Conservation (phyloP, 2,329 filamentous ascomycete genomes). For the Xylogone sp. region DNA sequence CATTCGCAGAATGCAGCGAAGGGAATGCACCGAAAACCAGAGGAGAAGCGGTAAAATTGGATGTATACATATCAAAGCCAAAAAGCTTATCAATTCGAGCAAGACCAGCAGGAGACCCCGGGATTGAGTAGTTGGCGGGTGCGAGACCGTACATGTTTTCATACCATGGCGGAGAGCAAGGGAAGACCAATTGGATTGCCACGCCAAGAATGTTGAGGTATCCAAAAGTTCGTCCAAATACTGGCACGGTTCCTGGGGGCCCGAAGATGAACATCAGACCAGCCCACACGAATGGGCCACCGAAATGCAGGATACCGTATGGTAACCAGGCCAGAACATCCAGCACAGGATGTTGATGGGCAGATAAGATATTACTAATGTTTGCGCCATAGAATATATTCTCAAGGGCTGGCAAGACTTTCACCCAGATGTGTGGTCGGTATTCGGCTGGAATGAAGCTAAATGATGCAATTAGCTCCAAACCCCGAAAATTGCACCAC, state of each 20-base stretch:
- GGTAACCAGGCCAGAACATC: slow-evolving; percentile 91
- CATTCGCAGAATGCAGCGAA: slow-evolving; percentile 84
- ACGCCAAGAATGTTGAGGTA: slow-evolving; percentile 91
- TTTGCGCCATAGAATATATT: slow-evolving; percentile 97
- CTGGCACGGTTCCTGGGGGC: slow-evolving; percentile 77
- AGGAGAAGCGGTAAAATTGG: slow-evolving; percentile 83
- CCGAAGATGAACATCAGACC: slow-evolving; percentile 82
- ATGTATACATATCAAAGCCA: slow-evolving; percentile 88
- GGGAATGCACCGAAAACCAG: slow-evolving; percentile 95
- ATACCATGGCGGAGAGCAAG: slow-evolving; percentile 95
- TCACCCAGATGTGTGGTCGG: slow-evolving; percentile 91
- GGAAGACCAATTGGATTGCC: slow-evolving; percentile 83
- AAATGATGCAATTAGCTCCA: slow-evolving; percentile 5
- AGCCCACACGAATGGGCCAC: slow-evolving; percentile 75
- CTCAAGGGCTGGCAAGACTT: slow-evolving; percentile 88
- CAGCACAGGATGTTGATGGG: slow-evolving; percentile 77
- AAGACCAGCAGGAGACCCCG: slow-evolving; percentile 83
- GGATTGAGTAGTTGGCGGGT: slow-evolving; percentile 88
- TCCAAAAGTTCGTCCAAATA: slow-evolving; percentile 83
- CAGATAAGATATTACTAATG: slow-evolving; percentile 90
- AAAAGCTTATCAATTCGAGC: slow-evolving; percentile 87
- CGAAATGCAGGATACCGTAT: slow-evolving; percentile 89
- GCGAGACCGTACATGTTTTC: slow-evolving; percentile 89
- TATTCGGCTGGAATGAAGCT: slow-evolving; percentile 89
- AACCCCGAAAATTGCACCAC: neutral